Conservation (phyloP, 2,329 filamentous ascomycete genomes). For the Alternaria sp. region DNA sequence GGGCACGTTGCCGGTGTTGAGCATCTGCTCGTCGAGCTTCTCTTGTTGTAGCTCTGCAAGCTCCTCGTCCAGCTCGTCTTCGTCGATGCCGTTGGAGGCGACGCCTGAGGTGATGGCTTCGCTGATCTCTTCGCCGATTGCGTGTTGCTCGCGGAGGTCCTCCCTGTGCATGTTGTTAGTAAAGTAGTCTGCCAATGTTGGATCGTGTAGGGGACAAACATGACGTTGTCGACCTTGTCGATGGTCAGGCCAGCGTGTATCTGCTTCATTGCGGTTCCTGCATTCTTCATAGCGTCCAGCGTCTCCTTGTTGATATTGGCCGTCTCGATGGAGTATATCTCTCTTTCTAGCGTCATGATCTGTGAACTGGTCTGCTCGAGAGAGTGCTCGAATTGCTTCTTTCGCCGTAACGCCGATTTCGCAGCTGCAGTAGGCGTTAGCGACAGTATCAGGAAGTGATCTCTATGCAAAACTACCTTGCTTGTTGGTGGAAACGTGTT, state of each 20-base stretch:
- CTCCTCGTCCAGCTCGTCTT: constrained; percentile 85
- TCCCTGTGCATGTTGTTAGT: constrained; percentile 68
- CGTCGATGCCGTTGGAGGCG: constrained; percentile 77
- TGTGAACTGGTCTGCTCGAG: constrained; percentile 90
- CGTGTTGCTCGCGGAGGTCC: constrained; percentile 87
- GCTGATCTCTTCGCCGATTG: constrained; percentile 90
- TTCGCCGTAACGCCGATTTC: constrained; percentile 87
- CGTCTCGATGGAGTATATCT: constrained; percentile 96
- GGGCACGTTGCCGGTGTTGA: constrained; percentile 85
- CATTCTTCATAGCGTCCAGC: constrained; percentile 90
- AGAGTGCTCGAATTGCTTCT: constrained; percentile 92
- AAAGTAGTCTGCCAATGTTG: background rate
- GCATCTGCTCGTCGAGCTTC: constrained; percentile 90
- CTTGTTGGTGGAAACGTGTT: constrained; percentile 89
- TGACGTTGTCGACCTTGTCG: constrained; percentile 93
- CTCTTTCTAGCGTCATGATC: constrained; percentile 90
- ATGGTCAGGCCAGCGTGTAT: constrained; percentile 92
- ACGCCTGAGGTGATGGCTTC: constrained; percentile 78
- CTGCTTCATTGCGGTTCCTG: constrained; percentile 86
- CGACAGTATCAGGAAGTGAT: background rate
- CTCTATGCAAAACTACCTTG: constrained; percentile 72
- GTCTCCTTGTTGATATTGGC: constrained; percentile 99
- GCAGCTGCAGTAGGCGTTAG: constrained; percentile 68
- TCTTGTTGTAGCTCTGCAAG: constrained; percentile 89
- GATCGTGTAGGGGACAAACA: constrained; percentile 69